Percentiles rank a stretch among this genome's conserved stretches.
phyloP scores from a whole-genome alignment of 2,329 filamentous ascomycete species.

The Alternaria sp. region DNA sequence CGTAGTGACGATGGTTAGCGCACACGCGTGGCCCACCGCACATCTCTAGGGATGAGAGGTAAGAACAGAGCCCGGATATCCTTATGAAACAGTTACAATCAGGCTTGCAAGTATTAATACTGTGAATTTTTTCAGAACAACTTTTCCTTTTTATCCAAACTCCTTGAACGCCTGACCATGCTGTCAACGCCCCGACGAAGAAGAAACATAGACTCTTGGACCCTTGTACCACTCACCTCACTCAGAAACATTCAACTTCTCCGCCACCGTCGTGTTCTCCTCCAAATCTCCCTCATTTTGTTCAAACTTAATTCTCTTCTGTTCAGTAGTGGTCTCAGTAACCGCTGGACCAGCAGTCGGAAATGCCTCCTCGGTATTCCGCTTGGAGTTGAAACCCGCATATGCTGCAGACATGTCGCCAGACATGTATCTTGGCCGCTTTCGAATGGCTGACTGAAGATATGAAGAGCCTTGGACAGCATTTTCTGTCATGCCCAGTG shows the following conservation, averaged over 20 bases:
- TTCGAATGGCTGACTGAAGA: background rate
- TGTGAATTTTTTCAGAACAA: background rate
- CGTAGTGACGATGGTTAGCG: background rate
- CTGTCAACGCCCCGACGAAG: background rate
- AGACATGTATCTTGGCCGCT: background rate
- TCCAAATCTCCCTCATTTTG: background rate
- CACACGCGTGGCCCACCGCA: background rate
- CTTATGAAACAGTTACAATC: background rate
- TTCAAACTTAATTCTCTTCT: background rate
- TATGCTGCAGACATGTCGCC: slow-evolving; percentile 4
- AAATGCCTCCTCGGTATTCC: background rate
- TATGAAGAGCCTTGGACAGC: slow-evolving; percentile 4
- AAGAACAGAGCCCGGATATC: background rate
- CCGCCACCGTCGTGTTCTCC: background rate
- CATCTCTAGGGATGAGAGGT: background rate
- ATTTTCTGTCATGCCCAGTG: background rate
- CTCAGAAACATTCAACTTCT: background rate
- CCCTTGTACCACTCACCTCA: background rate
- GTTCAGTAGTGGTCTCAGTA: background rate
- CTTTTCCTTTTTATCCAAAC: background rate
- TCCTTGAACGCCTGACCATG: background rate
- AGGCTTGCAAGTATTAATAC: background rate
- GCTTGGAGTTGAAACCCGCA: background rate
- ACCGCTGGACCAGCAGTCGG: too few relatives aligned
- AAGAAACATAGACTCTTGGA: background rate